A percentile compares a stretch with the other conserved stretches of the same genome.
phyloP scores from a whole-genome alignment of 768 basidiomycete genomes.

The Porpolomopsis calyptriformis region DNA sequence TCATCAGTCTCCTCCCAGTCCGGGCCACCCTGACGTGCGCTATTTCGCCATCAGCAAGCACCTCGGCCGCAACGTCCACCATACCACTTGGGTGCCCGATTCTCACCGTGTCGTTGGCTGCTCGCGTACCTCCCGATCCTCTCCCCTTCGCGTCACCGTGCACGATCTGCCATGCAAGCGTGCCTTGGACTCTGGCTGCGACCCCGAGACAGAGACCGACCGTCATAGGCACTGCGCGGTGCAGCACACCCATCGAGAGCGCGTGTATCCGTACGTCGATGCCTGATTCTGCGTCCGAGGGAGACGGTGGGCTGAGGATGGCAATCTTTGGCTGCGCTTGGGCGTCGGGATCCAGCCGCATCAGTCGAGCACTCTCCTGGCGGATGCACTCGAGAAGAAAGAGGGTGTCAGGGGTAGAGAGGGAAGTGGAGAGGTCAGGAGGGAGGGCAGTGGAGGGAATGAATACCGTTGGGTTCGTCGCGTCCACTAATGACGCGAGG shows the following conservation, averaged over 20 bases:
- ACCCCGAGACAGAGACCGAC: slow-evolving; percentile 62
- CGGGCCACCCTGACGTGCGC: slow-evolving; percentile 52
- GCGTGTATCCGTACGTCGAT: slow-evolving; percentile 48
- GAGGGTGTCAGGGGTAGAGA: slow-evolving; percentile 15
- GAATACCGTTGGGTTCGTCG: slow-evolving; percentile 68
- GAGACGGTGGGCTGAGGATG: slow-evolving; percentile 32
- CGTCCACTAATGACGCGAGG: slow-evolving; percentile 51
- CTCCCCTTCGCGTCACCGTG: slow-evolving; percentile 21
- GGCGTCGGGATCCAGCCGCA: slow-evolving; percentile 53
- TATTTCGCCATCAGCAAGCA: slow-evolving; percentile 35
- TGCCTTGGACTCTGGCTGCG: slow-evolving; percentile 42
- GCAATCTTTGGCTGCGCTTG: slow-evolving; percentile 68
- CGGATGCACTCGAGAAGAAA: slow-evolving; percentile 43
- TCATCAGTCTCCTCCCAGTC: slow-evolving; percentile 64
- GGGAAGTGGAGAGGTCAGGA: slow-evolving; percentile 17
- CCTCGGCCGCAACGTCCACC: slow-evolving; percentile 56
- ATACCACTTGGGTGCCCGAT: slow-evolving; percentile 58
- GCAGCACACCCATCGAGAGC: slow-evolving; percentile 60
- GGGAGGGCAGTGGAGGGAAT: slow-evolving; percentile 35
- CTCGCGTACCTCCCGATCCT: slow-evolving; percentile 8
- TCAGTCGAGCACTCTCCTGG: slow-evolving; percentile 41
- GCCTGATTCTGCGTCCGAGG: slow-evolving; percentile 16
- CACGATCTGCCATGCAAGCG: slow-evolving; percentile 44
- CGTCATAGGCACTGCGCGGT: slow-evolving; percentile 66
- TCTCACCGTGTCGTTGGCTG: slow-evolving; percentile 25